A percentile compares a stretch with the other conserved stretches of the same genome.
These are phyloP conservation scores for Clarireedia hainanense DNA, from an alignment of 2,329 filamentous ascomycete species.

Conservation along the genomic window DNA sequence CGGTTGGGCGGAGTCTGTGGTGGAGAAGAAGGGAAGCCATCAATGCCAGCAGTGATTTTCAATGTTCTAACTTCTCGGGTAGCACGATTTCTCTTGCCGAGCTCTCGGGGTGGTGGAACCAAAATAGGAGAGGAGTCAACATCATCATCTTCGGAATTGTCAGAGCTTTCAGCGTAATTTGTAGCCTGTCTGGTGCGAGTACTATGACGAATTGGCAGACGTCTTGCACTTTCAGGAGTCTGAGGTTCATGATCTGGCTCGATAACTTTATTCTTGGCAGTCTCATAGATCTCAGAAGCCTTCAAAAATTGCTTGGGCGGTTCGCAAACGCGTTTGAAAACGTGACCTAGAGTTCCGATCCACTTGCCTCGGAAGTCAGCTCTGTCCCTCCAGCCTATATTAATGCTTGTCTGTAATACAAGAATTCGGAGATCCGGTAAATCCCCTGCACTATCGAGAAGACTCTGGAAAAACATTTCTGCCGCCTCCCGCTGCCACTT, in stretches of 20 bases:
- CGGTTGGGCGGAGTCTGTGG: conserved; percentile 9
- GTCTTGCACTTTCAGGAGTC: conserved; percentile 13
- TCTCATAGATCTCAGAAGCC: conserved; percentile 1
- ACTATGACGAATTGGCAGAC: conserved; percentile 11
- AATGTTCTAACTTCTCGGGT: conserved; percentile 23
- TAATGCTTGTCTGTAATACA: conserved; percentile 65
- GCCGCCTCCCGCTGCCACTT: conserved; percentile 65
- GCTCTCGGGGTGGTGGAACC: conserved; percentile 2
- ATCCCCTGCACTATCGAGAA: conserved; percentile 61
- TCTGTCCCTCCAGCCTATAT: conserved; percentile 74
- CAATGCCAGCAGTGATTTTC: conserved; percentile 22
- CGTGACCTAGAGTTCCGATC: conserved; percentile 59
- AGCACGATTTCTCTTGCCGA: conserved; percentile 9
- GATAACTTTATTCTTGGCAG: neutral
- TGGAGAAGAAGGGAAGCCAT: conserved; percentile 14
- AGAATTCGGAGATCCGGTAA: conserved; percentile 63
- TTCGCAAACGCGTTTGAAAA: conserved; percentile 50
- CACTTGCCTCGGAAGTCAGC: conserved; percentile 72
- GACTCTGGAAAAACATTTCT: conserved; percentile 68
- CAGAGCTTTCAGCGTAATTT: conserved; percentile 23
- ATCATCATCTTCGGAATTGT: conserved; percentile 11
- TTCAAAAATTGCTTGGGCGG: conserved; percentile 23
- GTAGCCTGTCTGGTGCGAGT: conserved; percentile 13
- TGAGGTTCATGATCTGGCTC: neutral
- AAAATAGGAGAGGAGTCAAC: neutral